Evolutionary conservation across 2,329 filamentous ascomycete species (phyloP).

Genomic region (Seiridium unicorne): DNA sequence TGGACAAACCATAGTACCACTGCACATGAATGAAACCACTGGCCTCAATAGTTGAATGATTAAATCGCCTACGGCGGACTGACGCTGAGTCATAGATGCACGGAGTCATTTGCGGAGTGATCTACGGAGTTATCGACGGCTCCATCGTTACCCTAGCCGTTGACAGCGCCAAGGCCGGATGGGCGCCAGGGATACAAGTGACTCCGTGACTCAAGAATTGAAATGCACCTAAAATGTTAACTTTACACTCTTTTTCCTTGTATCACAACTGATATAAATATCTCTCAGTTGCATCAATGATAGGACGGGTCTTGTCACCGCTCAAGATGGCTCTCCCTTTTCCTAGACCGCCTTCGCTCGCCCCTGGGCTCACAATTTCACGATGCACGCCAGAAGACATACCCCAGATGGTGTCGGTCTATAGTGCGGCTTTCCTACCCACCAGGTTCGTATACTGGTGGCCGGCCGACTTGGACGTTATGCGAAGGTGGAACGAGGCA

Average conservation of each 20-base stretch:
- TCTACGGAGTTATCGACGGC: too few relatives aligned
- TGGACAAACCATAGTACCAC: too few relatives aligned
- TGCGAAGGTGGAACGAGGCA: conserved; percentile 22
- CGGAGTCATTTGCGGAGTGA: too few relatives aligned
- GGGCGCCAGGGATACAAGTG: not conserved
- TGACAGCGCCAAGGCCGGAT: not conserved
- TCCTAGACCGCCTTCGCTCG: not conserved
- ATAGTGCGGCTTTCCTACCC: conserved; percentile 22
- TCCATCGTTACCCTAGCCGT: not conserved
- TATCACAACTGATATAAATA: too few relatives aligned
- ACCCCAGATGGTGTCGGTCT: conserved; percentile 12
- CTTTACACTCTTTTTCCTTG: too few relatives aligned
- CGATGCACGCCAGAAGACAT: conserved; percentile 13
- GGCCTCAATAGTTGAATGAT: too few relatives aligned
- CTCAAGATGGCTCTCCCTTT: conserved; percentile 8
- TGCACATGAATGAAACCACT: too few relatives aligned
- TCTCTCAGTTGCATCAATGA: too few relatives aligned
- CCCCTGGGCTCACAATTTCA: conserved; percentile 3
- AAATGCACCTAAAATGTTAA: not conserved
- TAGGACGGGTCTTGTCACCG: too few relatives aligned
- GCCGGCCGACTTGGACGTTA: conserved; percentile 15
- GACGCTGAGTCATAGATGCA: too few relatives aligned
- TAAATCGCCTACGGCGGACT: too few relatives aligned
- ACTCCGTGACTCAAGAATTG: not conserved
- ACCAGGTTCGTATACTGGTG: conserved; percentile 27